phyloP scores from a whole-genome alignment of 78 protist genomes.

The Protostelium mycophagum region DNA sequence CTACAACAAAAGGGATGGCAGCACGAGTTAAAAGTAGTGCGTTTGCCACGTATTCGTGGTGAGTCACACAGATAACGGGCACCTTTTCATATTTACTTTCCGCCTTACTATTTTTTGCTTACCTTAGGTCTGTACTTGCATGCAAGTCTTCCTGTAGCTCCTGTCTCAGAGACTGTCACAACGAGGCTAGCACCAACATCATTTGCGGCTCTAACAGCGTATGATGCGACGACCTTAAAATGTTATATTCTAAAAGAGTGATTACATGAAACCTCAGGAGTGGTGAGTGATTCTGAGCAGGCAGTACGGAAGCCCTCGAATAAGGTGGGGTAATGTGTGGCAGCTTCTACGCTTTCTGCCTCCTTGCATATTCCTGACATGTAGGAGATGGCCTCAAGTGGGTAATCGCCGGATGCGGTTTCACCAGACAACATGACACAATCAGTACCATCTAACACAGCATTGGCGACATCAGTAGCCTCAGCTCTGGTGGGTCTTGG shows the following conservation, averaged over 20 bases:
- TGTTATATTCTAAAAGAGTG: neutral
- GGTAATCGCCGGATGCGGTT: constrained; percentile 72
- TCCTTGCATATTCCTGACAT: constrained; percentile 65
- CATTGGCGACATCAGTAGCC: constrained; percentile 93
- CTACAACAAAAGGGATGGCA: constrained; percentile 51
- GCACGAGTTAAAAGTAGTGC: constrained; percentile 46
- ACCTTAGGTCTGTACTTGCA: constrained; percentile 61
- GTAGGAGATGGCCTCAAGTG: constrained; percentile 65
- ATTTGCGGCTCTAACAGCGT: constrained; percentile 52
- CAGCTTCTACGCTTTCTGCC: constrained; percentile 52
- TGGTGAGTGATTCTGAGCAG: constrained; percentile 19
- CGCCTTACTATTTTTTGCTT: too few species aligned
- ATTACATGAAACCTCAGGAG: neutral
- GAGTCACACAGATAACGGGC: constrained; percentile 60
- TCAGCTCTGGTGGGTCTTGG: constrained; percentile 94
- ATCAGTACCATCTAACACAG: constrained; percentile 90
- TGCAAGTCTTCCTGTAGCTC: constrained; percentile 52
- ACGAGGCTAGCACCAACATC: constrained; percentile 52
- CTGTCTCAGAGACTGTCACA: constrained; percentile 58
- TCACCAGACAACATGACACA: constrained; percentile 89
- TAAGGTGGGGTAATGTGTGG: constrained; percentile 44
- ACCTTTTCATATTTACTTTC: too few species aligned
- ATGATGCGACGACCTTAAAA: constrained; percentile 31
- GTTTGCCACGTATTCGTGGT: constrained; percentile 41
- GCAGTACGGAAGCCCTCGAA: constrained; percentile 41